These are phyloP conservation scores for Waitea zeae DNA, from an alignment of 1,284 basidiomycete species.

Conservation along the genomic window DNA sequence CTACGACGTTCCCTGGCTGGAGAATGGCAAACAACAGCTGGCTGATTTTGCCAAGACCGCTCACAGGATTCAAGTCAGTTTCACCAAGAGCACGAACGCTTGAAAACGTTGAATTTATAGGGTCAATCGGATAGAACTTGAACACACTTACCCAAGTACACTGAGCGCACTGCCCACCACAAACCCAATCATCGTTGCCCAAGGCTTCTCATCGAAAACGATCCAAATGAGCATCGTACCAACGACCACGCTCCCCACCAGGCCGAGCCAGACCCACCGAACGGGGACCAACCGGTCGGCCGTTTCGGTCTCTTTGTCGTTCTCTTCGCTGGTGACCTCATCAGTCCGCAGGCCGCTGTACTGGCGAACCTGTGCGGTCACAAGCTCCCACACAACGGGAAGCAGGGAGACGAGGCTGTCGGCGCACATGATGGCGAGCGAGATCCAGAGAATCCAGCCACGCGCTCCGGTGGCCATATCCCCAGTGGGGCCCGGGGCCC, in stretches of 20 bases:
- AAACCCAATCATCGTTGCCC: slow-evolving; percentile 83
- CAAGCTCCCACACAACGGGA: slow-evolving; percentile 44
- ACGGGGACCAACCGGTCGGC: slow-evolving; percentile 69
- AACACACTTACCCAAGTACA: slow-evolving; percentile 56
- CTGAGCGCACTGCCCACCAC: slow-evolving; percentile 71
- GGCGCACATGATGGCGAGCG: slow-evolving; percentile 87
- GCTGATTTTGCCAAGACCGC: slow-evolving; percentile 87
- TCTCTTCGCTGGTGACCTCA: slow-evolving; percentile 12
- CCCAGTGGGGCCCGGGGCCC: slow-evolving; percentile 82
- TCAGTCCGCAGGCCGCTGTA: slow-evolving; percentile 5
- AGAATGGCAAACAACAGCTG: slow-evolving; percentile 90
- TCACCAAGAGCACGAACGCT: slow-evolving; percentile 85
- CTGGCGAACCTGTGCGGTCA: slow-evolving; percentile 21
- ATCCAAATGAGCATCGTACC: slow-evolving; percentile 74
- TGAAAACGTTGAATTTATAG: too few relatives aligned
- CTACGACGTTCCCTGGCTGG: slow-evolving; percentile 87
- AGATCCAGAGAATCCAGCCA: slow-evolving; percentile 91
- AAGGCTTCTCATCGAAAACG: slow-evolving; percentile 79
- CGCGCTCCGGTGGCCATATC: slow-evolving; percentile 74
- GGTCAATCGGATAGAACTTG: neutral
- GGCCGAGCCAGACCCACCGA: slow-evolving; percentile 61
- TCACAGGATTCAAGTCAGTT: slow-evolving; percentile 88
- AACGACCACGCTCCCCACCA: slow-evolving; percentile 40
- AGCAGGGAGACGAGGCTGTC: slow-evolving; percentile 79
- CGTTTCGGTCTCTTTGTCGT: slow-evolving; percentile 62